These are phyloP conservation scores for Morella rubra DNA, from an alignment of 306 rosid genomes.

Conservation along the genomic window DNA sequence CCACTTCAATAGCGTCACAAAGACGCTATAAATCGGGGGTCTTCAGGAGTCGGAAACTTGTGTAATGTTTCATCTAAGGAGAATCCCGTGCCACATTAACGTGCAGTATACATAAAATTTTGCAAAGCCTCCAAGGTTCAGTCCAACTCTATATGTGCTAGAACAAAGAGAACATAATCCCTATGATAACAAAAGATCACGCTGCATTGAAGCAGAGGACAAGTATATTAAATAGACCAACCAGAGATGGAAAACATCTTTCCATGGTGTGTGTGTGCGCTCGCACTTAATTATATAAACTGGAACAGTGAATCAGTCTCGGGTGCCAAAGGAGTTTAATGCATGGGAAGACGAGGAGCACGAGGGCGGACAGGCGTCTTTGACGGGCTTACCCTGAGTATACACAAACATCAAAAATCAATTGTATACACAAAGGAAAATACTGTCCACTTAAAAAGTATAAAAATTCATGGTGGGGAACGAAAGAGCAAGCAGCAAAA, in stretches of 20 bases:
- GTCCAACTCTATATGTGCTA: conserved; percentile 35
- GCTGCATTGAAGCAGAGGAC: conserved; percentile 23
- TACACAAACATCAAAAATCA: conserved; percentile 15
- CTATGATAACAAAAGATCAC: conserved; percentile 31
- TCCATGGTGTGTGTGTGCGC: conserved; percentile 29
- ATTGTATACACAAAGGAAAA: neutral
- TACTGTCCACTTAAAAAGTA: neutral
- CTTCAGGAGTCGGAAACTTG: conserved; percentile 6
- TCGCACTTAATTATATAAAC: conserved; percentile 46
- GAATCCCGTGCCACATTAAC: conserved; percentile 15
- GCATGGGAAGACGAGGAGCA: conserved; percentile 51
- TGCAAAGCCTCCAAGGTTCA: conserved; percentile 34
- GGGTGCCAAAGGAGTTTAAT: conserved; percentile 42
- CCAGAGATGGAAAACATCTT: conserved; percentile 40
- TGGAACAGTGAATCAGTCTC: conserved; percentile 45
- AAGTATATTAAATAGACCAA: conserved; percentile 29
- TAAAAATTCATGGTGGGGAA: neutral
- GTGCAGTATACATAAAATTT: conserved; percentile 13
- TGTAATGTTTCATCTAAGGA: conserved; percentile 5
- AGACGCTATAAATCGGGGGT: neutral
- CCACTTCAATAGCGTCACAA: neutral
- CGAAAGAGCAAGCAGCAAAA: conserved; percentile 24
- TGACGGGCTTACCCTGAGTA: conserved; percentile 84
- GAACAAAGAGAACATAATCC: conserved; percentile 20
- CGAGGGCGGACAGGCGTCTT: conserved; percentile 90